A percentile compares a stretch with the other conserved stretches of the same genome.
phyloP scores from a whole-genome alignment of 305 asterid genomes.

The Solanum aculeatissimum region DNA sequence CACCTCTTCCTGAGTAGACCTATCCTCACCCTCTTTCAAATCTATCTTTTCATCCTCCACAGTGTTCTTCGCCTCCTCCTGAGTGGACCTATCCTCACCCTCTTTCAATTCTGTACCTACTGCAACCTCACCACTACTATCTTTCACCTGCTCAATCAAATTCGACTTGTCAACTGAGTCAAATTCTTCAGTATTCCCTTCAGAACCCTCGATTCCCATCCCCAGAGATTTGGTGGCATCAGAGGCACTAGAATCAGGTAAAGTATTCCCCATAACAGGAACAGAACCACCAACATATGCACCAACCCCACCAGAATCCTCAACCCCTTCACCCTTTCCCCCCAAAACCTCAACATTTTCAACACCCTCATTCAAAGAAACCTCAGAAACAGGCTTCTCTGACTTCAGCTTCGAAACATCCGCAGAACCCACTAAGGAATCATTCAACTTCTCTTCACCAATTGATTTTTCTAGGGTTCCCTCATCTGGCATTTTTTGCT shows the following conservation, averaged over 20 bases:
- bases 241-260: slow-evolving; percentile 1
- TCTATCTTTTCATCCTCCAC: background rate
- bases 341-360: slow-evolving; percentile 13
- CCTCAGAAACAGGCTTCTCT: slow-evolving; percentile 21
- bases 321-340: slow-evolving; percentile 11
- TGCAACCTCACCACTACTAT: background rate
- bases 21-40: slow-evolving; percentile 6
- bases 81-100: background rate
- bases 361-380: slow-evolving; percentile 10
- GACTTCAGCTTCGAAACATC: slow-evolving; percentile 11
- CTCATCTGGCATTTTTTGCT: slow-evolving; percentile 27
- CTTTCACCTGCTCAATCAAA: background rate
- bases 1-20: slow-evolving; percentile 1
- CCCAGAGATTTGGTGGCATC: background rate
- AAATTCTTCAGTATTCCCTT: background rate
- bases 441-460: slow-evolving; percentile 12
- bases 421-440: slow-evolving; percentile 12
- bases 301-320: slow-evolving; percentile 1
- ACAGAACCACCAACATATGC: background rate
- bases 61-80: slow-evolving; percentile 8
- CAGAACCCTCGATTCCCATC: background rate
- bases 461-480: background rate
- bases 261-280: background rate
- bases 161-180: background rate
- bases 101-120: background rate